These are phyloP conservation scores for Hanseniaspora thailandica DNA, from an alignment of 805 yeast species.

Conservation along the genomic window DNA sequence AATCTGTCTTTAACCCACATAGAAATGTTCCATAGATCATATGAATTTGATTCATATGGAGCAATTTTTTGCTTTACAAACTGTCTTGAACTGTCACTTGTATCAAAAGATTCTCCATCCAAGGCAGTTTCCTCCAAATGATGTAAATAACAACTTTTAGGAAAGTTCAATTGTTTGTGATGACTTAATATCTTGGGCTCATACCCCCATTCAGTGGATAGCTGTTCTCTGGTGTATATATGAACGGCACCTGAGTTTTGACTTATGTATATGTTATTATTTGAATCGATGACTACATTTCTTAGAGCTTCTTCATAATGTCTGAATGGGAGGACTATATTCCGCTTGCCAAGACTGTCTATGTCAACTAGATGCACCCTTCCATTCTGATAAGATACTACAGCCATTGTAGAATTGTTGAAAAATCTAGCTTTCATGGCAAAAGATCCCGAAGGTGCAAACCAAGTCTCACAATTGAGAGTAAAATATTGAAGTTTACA, in stretches of 20 bases:
- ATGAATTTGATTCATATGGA: neutral
- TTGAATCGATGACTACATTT: constrained; percentile 16
- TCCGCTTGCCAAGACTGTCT: constrained; percentile 22
- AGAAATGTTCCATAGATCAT: neutral
- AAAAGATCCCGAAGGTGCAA: neutral
- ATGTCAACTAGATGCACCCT: neutral
- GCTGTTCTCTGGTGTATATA: constrained; percentile 27
- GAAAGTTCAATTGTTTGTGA: neutral
- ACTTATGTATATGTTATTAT: constrained; percentile 40
- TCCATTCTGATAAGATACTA: neutral
- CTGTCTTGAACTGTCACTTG: neutral
- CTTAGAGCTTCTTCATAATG: constrained; percentile 21
- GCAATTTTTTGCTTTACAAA: neutral
- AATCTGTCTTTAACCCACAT: neutral
- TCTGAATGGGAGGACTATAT: constrained; percentile 33
- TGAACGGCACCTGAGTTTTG: constrained; percentile 87
- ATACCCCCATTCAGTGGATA: neutral
- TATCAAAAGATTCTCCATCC: neutral
- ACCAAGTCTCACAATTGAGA: no score
- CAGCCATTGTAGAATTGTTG: neutral
- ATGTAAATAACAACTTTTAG: neutral
- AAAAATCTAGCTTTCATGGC: neutral
- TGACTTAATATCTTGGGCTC: neutral
- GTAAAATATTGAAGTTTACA: no score
- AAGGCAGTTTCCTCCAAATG: neutral